These are phyloP conservation scores for Allium fistulosum DNA, from an alignment of 106 monocot genomes.

Conservation along the genomic window DNA sequence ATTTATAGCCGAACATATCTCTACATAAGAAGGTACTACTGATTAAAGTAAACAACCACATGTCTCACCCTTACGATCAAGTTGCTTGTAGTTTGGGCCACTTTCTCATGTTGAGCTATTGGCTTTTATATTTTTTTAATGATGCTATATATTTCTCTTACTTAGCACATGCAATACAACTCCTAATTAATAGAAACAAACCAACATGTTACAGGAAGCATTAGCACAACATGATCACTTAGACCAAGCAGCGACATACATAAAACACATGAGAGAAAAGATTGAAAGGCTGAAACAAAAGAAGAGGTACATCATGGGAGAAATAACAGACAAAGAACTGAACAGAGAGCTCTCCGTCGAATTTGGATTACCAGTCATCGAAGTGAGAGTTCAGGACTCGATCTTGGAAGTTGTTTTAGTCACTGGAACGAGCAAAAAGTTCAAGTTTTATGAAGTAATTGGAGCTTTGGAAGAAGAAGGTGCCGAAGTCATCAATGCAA, in stretches of 20 bases:
- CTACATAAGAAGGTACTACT: no score
- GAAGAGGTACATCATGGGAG: constrained; percentile 1
- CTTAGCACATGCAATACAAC: no score
- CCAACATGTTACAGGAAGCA: constrained; percentile 4
- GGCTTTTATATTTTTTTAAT: no score
- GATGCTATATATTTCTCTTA: no score
- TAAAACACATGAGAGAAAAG: constrained; percentile 18
- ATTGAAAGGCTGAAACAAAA: constrained; percentile 33
- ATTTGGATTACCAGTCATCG: constrained; percentile 41
- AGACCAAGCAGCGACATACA: constrained; percentile 32
- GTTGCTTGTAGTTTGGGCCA: no score
- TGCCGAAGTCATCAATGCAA: constrained; percentile 60
- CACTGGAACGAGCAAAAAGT: constrained; percentile 17
- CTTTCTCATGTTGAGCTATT: no score
- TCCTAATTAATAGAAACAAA: no score
- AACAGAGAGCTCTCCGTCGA: background rate
- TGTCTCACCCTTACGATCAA: no score
- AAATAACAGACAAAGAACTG: background rate
- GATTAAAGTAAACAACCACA: no score
- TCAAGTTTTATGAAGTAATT: constrained; percentile 43
- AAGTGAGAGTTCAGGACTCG: constrained; percentile 45
- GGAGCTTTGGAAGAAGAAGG: constrained; percentile 72
- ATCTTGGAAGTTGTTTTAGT: constrained; percentile 60
- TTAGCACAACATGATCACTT: constrained; percentile 26
- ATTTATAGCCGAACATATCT: no score